Evolutionary conservation across 2,329 filamentous ascomycete species (phyloP).

Genomic region (Fusarium sp.): DNA sequence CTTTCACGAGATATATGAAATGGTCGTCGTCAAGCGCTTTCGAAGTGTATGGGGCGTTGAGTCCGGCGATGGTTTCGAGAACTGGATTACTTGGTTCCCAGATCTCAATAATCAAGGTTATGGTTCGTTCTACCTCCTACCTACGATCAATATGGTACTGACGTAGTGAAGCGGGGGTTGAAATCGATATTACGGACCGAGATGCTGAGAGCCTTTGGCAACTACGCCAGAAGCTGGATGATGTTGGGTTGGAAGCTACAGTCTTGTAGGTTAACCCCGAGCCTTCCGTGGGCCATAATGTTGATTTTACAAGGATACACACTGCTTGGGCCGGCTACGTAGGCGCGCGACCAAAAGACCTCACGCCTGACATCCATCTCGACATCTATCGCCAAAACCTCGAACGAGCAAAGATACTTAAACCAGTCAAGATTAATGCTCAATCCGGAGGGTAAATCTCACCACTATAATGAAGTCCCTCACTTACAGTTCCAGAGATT

Average conservation of each 20-base stretch:
- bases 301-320: neutral
- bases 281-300: accelerated
- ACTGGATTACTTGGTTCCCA: neutral
- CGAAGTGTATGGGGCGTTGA: neutral
- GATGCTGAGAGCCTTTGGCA: neutral
- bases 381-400: neutral
- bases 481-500: neutral
- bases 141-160: accelerated
- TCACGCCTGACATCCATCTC: neutral
- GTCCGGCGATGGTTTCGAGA: neutral
- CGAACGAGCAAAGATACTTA: neutral
- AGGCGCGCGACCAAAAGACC: neutral
- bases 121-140: neutral
- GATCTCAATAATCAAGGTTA: neutral
- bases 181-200: neutral
- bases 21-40: neutral
- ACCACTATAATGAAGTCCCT: accelerated
- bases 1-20: neutral
- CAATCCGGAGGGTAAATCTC: neutral
- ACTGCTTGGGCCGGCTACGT: neutral
- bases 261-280: neutral
- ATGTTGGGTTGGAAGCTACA: neutral
- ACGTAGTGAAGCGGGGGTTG: neutral
- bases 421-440: neutral
- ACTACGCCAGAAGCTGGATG: neutral